These are phyloP conservation scores for Dactylellina parvicollis DNA, from an alignment of 2,329 filamentous ascomycete species.

Conservation along the genomic window DNA sequence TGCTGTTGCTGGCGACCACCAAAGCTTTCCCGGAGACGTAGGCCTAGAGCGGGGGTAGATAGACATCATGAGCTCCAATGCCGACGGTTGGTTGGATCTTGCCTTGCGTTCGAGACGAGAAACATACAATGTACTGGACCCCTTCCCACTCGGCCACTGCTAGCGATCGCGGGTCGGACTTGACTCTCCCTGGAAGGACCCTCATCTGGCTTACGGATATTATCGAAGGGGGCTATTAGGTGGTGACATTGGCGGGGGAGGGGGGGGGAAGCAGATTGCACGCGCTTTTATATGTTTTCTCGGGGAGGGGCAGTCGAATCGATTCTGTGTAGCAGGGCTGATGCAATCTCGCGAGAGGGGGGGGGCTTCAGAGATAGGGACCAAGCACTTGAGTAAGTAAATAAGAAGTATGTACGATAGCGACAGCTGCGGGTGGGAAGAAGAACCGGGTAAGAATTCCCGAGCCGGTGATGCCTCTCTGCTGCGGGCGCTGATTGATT, in stretches of 20 bases:
- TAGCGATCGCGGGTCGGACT: slow-evolving; percentile 65
- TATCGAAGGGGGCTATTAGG: slow-evolving; percentile 13
- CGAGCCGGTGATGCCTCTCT: slow-evolving; percentile 14
- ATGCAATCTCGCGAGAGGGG: not conserved
- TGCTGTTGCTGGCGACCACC: slow-evolving; percentile 79
- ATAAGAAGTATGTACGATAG: not conserved
- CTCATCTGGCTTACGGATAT: slow-evolving; percentile 28
- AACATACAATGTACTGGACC: slow-evolving; percentile 55
- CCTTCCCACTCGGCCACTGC: slow-evolving; percentile 65
- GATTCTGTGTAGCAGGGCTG: slow-evolving; percentile 18
- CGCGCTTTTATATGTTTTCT: not conserved
- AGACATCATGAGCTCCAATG: not conserved
- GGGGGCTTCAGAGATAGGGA: not conserved
- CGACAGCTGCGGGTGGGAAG: too few species aligned
- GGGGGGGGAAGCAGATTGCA: too few species aligned
- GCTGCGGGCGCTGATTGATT: too few species aligned
- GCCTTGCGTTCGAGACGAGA: not conserved
- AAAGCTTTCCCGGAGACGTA: slow-evolving; percentile 92
- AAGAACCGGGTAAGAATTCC: slow-evolving; percentile 33
- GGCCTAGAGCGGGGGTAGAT: slow-evolving; percentile 66
- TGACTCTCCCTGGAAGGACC: slow-evolving; percentile 65
- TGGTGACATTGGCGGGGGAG: slow-evolving; percentile 22
- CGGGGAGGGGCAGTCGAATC: not conserved
- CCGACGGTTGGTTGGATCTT: not conserved
- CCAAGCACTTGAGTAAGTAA: not conserved